These are phyloP conservation scores for Tricholoma terreum DNA, from an alignment of 768 basidiomycete species.

Conservation along the genomic window DNA sequence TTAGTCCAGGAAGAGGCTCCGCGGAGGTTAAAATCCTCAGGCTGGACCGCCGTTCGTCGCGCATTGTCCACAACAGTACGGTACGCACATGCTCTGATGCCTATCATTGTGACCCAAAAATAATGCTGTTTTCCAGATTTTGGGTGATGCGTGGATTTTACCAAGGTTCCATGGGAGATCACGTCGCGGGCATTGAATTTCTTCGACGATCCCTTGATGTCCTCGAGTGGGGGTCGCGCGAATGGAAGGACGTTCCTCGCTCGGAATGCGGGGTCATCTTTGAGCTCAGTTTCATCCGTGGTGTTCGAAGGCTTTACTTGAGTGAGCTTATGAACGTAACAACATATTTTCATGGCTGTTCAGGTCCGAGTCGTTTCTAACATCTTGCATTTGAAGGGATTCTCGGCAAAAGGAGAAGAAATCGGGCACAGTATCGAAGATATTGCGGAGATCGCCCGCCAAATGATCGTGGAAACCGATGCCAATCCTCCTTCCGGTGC, in stretches of 20 bases:
- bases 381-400: slow-evolving; percentile 9
- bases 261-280: slow-evolving; percentile 44
- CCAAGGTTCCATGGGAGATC: slow-evolving; percentile 13
- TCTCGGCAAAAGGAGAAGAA: slow-evolving; percentile 7
- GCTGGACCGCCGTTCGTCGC: slow-evolving; percentile 30
- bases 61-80: slow-evolving; percentile 38
- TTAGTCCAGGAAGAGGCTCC: slow-evolving; percentile 30
- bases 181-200: slow-evolving; percentile 28
- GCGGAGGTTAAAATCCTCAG: slow-evolving; percentile 22
- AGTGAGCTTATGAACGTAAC: slow-evolving; percentile 32
- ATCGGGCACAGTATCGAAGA: slow-evolving; percentile 23
- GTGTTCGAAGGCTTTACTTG: slow-evolving; percentile 35
- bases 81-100: slow-evolving; percentile 16
- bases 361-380: background rate
- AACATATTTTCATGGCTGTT: background rate
- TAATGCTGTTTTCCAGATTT: slow-evolving; percentile 20
- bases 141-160: slow-evolving; percentile 42
- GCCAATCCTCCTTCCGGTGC: slow-evolving; percentile 16
- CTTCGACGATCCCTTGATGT: slow-evolving; percentile 36
- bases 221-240: slow-evolving; percentile 38
- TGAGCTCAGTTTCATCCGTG: slow-evolving; percentile 38
- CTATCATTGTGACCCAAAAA: background rate
- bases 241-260: slow-evolving; percentile 37
- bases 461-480: slow-evolving; percentile 31
- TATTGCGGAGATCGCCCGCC: slow-evolving; percentile 28